Base-by-base conservation (phyloP, 352 stramenopile species). In the Phytophthora sojae region DNA sequence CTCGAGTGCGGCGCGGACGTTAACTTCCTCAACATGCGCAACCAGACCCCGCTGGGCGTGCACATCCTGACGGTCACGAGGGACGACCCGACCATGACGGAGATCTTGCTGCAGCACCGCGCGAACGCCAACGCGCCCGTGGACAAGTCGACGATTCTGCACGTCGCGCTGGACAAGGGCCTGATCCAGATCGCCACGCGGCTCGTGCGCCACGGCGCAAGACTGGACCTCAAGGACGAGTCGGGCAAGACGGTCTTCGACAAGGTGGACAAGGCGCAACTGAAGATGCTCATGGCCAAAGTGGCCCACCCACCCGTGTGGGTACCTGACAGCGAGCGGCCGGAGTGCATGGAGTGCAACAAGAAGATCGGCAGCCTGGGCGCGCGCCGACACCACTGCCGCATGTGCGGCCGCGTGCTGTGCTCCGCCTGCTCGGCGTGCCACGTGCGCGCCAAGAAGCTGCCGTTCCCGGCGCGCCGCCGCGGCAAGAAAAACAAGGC, bases 1-100 rank as follows among this genome's bases (percentile, higher is more conserved):
- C 67, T 90, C 15, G 83, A 90, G 23, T 78, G 66, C 39, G 82
- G 81, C 17, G 83, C 82, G 1, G 80, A 89, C 58, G 77, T 88
- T 14, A 90, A 90, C 57, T 83, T 88, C 54, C 64, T 88, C 64
- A 91, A 91, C 66, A 87, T 86, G 81, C 76, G 81, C 67, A 89
- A 89, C 69, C 81, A 91, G 57, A 90, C 83, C 32, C 82, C 83
- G 9, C 47, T 91, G 35, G 82, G 83, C 6, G 80, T 91, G n/a
- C 83, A 91, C 64, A 82, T 91, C 54, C 71, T 89, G 54, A 90
- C 82, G 7, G 73, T 79, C 45, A 83, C 80, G 49, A 69, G 73
- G 44, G 83, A 91, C 51, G 83, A 91, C 55, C 80, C 83, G 51
- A 89, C 74, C 12, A 69, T 90, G 44, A 89, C 82, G 21, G 83